A percentile compares a stretch with the other conserved stretches of the same genome.
phyloP scores from a whole-genome alignment of 768 basidiomycete genomes.

The Strobilomyces dryophilus region DNA sequence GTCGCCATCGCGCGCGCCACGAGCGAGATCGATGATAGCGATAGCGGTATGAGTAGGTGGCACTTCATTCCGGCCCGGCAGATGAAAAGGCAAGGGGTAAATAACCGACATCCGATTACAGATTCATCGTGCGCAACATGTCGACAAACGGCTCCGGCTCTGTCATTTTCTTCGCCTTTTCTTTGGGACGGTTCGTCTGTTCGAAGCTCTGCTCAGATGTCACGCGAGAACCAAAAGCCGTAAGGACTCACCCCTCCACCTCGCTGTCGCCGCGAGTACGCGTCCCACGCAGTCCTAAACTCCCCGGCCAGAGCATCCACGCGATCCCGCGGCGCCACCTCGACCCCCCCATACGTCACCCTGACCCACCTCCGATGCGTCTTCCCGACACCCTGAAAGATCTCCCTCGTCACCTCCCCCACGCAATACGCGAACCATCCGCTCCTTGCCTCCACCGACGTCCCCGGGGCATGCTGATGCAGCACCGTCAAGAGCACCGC shows the following conservation, averaged over 20 bases:
- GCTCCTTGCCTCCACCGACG: not conserved
- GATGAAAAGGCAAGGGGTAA: not conserved
- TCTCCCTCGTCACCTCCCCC: constrained; percentile 7
- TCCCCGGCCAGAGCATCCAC: constrained; percentile 6
- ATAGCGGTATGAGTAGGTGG: no score
- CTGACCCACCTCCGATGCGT: constrained; percentile 9
- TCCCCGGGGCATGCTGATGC: not conserved
- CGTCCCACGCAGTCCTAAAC: constrained; percentile 10
- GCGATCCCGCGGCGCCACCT: constrained; percentile 4
- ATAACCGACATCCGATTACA: not conserved
- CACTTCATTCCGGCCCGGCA: no score
- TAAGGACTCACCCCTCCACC: not conserved
- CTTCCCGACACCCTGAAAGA: constrained; percentile 10
- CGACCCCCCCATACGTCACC: constrained; percentile 9
- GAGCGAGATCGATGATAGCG: not conserved
- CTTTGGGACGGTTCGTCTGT: not conserved
- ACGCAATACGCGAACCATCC: constrained; percentile 15
- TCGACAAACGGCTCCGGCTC: constrained; percentile 4
- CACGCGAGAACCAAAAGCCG: not conserved
- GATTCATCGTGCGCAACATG: constrained; percentile 13
- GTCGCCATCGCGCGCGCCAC: constrained; percentile 9
- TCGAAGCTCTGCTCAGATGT: not conserved
- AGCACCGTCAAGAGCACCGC: not conserved
- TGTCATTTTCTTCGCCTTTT: not conserved
- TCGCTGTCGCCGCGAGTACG: constrained; percentile 1